phyloP scores from a whole-genome alignment of 305 asterid genomes.

The Solanum aculeatissimum region DNA sequence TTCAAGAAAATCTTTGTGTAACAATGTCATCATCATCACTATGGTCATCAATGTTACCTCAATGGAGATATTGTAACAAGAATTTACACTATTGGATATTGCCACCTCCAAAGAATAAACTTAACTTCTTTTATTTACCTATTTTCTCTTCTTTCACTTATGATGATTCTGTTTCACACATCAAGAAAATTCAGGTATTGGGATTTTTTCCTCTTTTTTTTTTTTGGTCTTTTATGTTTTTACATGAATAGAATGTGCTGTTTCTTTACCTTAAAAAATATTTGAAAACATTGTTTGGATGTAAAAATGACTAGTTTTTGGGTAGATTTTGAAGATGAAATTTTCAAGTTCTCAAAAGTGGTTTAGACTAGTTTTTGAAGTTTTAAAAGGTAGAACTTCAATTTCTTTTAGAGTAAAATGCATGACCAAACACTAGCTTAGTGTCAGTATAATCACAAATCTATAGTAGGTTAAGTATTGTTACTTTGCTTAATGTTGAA shows the following conservation, averaged over 20 bases:
- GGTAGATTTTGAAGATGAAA: too few relatives aligned
- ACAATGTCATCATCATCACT: conserved; percentile 25
- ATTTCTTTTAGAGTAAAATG: too few relatives aligned
- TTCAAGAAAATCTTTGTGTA: neutral
- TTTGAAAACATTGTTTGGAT: too few relatives aligned
- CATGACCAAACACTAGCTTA: too few relatives aligned
- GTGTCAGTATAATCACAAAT: neutral
- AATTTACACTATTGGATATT: conserved; percentile 32
- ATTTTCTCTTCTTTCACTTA: conserved; percentile 35
- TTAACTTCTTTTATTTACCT: conserved; percentile 23
- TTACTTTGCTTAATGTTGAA: neutral
- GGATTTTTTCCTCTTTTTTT: neutral
- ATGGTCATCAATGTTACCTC: conserved; percentile 44
- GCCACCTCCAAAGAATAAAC: conserved; percentile 27
- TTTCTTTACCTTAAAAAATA: neutral
- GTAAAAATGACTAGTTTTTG: too few relatives aligned
- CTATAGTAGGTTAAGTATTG: neutral
- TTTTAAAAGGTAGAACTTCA: too few relatives aligned
- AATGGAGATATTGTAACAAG: conserved; percentile 28
- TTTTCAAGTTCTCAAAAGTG: too few relatives aligned
- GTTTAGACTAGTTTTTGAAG: too few relatives aligned
- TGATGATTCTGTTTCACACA: conserved; percentile 34
- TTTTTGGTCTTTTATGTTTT: neutral
- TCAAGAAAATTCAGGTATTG: conserved; percentile 35
- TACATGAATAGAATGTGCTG: neutral